Conservation (phyloP, 2,329 filamentous ascomycete species). For the Aschersonia sp. region DNA sequence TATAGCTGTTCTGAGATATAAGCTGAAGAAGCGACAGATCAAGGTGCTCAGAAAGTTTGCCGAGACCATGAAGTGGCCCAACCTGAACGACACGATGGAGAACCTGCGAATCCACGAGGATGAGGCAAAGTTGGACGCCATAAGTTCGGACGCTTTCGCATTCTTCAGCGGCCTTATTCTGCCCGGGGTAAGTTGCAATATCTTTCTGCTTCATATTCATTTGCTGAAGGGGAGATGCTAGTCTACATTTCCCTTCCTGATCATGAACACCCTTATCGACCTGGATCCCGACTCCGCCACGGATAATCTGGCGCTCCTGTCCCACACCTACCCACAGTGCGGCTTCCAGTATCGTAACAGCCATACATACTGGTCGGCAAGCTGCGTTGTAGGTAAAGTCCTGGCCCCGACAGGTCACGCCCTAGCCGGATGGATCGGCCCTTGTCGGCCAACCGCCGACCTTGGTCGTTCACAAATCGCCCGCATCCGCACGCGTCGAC, state of each 20-base stretch:
- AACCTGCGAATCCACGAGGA: conserved; percentile 44
- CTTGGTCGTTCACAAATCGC: conserved; percentile 56
- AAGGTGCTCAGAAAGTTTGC: conserved; percentile 56
- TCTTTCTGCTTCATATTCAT: too few relatives aligned
- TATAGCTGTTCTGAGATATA: conserved; percentile 47
- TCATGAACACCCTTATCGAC: conserved; percentile 67
- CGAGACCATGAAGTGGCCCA: conserved; percentile 63
- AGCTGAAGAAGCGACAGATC: conserved; percentile 51
- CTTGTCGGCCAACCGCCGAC: conserved; percentile 52
- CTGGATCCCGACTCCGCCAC: conserved; percentile 55
- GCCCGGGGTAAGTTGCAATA: conserved; percentile 40
- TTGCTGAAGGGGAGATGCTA: conserved; percentile 8
- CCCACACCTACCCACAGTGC: conserved; percentile 51
- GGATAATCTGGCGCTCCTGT: conserved; percentile 50
- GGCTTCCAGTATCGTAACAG: conserved; percentile 63
- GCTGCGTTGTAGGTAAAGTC: conserved; percentile 61
- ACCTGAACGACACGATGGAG: conserved; percentile 48
- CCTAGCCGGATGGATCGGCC: conserved; percentile 61
- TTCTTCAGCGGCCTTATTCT: conserved; percentile 64
- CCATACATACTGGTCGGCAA: conserved; percentile 63
- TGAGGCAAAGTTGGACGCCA: conserved; percentile 40
- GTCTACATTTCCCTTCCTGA: conserved; percentile 54
- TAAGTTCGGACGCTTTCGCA: conserved; percentile 59
- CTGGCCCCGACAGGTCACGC: conserved; percentile 57
- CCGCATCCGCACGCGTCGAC: conserved; percentile 45